Evolutionary conservation across 371 early-diverging fungal genomes (phyloP).

Genomic region (Mortierella sp.): DNA sequence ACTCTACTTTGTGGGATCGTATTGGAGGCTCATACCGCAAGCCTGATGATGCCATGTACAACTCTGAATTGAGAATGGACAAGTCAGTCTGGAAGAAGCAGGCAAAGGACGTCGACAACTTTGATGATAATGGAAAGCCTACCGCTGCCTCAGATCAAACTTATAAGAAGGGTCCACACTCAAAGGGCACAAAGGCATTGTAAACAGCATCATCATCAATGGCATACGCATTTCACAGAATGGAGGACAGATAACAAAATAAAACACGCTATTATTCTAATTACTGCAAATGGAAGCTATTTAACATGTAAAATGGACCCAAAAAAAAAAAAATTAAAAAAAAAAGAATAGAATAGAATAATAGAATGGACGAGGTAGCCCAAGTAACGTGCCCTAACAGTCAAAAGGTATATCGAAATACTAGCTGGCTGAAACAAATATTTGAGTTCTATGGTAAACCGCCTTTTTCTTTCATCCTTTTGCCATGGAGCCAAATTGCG

Average conservation of each 20-base stretch:
- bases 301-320: no score
- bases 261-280: no score
- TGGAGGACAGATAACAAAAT: no score
- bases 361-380: not conserved
- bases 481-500: constrained; percentile 62
- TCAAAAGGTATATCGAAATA: not conserved
- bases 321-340: not conserved
- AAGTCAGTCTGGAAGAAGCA: constrained; percentile 75
- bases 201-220: constrained; percentile 16
- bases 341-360: not conserved
- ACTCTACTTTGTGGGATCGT: constrained; percentile 91
- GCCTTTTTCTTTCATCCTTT: constrained; percentile 13
- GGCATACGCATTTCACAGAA: no score
- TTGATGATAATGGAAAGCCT: constrained; percentile 63
- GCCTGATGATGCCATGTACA: constrained; percentile 78
- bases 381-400: no score
- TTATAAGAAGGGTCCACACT: constrained; percentile 8
- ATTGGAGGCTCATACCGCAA: constrained; percentile 79
- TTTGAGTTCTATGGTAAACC: no score
- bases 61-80: constrained; percentile 70
- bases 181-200: constrained; percentile 25
- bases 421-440: no score
- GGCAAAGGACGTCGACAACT: constrained; percentile 72
- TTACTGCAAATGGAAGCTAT: no score
- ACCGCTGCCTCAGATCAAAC: constrained; percentile 30